Percentiles rank a stretch among this genome's conserved stretches.
Evolutionary conservation across 164 flowering plant genomes (phyloP).

Genomic region (Saururus chinensis): DNA sequence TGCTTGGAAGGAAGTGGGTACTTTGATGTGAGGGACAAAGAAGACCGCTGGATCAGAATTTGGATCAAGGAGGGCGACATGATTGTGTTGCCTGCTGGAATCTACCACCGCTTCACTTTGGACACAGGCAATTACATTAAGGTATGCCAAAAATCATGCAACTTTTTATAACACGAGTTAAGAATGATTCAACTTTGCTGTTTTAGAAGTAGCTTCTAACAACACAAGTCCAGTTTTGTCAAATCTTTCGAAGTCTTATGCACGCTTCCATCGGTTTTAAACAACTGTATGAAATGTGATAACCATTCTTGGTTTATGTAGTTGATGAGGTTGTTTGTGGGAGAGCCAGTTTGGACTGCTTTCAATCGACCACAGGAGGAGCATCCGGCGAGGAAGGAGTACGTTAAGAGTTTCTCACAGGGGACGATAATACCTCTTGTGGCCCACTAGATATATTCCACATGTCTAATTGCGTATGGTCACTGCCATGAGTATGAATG

Average conservation of each 20-base stretch:
- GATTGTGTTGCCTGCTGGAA: conserved; percentile 84
- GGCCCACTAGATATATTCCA: conserved; percentile 33
- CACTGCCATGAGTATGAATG: background rate
- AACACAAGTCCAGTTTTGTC: background rate
- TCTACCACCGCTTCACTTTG: conserved; percentile 91
- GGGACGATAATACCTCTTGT: conserved; percentile 28
- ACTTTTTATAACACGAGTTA: background rate
- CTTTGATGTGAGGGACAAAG: conserved; percentile 79
- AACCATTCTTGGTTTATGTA: conserved; percentile 13
- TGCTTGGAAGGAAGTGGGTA: conserved; percentile 87
- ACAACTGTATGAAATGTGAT: background rate
- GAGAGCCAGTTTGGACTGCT: conserved; percentile 88
- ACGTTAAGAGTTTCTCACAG: conserved; percentile 26
- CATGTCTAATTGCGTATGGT: background rate
- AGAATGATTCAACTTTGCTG: background rate
- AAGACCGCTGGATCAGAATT: conserved; percentile 85
- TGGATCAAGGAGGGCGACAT: conserved; percentile 82
- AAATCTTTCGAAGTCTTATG: background rate
- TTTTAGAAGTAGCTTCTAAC: background rate
- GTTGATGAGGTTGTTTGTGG: conserved; percentile 89
- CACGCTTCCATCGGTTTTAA: background rate
- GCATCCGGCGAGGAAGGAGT: conserved; percentile 74
- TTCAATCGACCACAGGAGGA: conserved; percentile 83
- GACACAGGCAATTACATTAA: conserved; percentile 71
- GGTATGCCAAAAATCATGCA: conserved; percentile 22